Evolutionary conservation across 352 stramenopile genomes (phyloP).

Genomic region (Phytophthora fragariae): DNA sequence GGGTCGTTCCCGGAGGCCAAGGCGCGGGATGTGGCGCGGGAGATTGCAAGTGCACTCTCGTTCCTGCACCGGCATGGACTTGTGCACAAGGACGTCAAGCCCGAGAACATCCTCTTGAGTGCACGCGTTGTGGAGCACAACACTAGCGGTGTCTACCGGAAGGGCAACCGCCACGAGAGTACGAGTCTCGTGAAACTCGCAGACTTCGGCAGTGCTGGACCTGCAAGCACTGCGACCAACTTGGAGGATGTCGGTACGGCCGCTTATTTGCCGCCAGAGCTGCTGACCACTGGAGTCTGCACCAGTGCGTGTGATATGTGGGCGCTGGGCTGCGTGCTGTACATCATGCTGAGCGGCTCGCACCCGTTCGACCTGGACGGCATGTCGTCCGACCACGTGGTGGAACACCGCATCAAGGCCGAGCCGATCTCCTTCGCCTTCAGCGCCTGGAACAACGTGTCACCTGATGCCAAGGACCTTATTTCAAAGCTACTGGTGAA

Average conservation of each 20-base stretch:
- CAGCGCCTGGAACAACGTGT: constrained; percentile 76
- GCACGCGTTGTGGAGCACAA: constrained; percentile 37
- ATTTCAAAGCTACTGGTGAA: constrained; percentile 88
- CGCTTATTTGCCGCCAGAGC: constrained; percentile 74
- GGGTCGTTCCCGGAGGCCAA: constrained; percentile 68
- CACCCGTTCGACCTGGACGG: constrained; percentile 94
- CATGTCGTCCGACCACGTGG: constrained; percentile 80
- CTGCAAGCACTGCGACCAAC: constrained; percentile 38
- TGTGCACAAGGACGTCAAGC: constrained; percentile 87
- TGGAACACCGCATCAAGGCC: constrained; percentile 82
- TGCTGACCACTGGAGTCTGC: constrained; percentile 59
- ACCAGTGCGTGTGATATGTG: constrained; percentile 82
- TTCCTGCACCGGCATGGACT: constrained; percentile 79
- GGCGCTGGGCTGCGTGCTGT: constrained; percentile 93
- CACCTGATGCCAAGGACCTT: constrained; percentile 90
- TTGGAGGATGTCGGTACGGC: constrained; percentile 78
- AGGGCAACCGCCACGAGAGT: constrained; percentile 23
- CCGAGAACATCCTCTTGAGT: constrained; percentile 81
- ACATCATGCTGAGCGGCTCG: constrained; percentile 93
- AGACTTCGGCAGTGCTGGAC: constrained; percentile 83
- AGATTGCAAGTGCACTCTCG: constrained; percentile 70
- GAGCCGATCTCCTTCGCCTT: constrained; percentile 61
- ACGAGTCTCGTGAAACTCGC: constrained; percentile 68
- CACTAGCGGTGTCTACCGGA: constrained; percentile 20
- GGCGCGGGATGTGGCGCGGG: constrained; percentile 51